Conservation (phyloP, 176 grass and related monocot species). For the Saccharum officinarum region DNA sequence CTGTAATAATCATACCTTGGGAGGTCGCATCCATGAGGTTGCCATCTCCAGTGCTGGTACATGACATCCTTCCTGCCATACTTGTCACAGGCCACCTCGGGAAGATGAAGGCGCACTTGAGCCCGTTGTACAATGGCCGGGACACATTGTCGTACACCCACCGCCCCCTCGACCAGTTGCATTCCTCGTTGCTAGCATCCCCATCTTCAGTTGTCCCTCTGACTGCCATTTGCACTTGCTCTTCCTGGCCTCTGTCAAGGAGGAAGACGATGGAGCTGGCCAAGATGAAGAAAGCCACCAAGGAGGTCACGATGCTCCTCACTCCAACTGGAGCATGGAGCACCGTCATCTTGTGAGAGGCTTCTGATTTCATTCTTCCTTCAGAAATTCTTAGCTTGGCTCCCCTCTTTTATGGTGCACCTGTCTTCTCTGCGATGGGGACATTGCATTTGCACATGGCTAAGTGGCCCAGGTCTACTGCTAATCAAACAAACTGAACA, state of each 20-base stretch:
- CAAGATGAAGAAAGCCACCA: conserved; percentile 69
- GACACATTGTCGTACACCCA: conserved; percentile 74
- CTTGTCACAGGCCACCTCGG: conserved; percentile 76
- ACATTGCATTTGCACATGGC: neutral
- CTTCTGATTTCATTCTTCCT: conserved; percentile 34
- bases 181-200: conserved; percentile 21
- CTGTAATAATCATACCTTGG: conserved; percentile 48
- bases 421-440: no score
- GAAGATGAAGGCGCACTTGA: conserved; percentile 66
- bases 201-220: neutral
- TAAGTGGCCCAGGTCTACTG: neutral
- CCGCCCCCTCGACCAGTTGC: conserved; percentile 50
- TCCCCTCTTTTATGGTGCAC: no score
- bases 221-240: conserved; percentile 23
- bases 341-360: conserved; percentile 43
- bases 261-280: conserved; percentile 51
- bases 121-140: conserved; percentile 62
- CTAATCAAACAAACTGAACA: conserved; percentile 31
- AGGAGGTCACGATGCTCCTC: conserved; percentile 42
- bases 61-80: conserved; percentile 71
- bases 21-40: conserved; percentile 79
- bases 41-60: conserved; percentile 97
- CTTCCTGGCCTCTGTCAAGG: conserved; percentile 41
- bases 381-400: neutral
- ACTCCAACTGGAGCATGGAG: conserved; percentile 35